Conservation (phyloP, 164 flowering plant species). For the Platanus orientalis region DNA sequence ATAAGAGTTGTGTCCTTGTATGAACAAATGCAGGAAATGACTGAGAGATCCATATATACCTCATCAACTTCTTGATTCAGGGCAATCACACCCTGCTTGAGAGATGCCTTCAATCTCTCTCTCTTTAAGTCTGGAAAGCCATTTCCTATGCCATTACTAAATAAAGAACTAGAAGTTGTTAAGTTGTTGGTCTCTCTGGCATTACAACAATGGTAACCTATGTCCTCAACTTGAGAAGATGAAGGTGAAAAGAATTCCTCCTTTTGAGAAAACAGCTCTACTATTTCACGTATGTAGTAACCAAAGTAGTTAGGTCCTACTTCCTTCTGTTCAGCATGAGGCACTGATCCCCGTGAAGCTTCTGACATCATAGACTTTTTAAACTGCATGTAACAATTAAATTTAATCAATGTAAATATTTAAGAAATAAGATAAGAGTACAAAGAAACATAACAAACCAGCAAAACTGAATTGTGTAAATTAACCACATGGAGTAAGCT, state of each 20-base stretch:
- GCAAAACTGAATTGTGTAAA: no score
- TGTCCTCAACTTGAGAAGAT: slow-evolving; percentile 7
- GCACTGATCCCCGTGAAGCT: slow-evolving; percentile 15
- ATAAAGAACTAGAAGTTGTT: slow-evolving; percentile 24
- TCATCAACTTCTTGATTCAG: slow-evolving; percentile 65
- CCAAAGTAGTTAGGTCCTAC: slow-evolving; percentile 55
- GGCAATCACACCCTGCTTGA: slow-evolving; percentile 39
- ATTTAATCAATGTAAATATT: no score
- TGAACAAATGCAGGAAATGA: background rate
- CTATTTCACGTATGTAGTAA: slow-evolving; percentile 39
- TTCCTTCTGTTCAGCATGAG: slow-evolving; percentile 20
- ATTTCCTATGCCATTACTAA: slow-evolving; percentile 37
- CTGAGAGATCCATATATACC: slow-evolving; percentile 29
- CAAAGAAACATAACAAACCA: no score
- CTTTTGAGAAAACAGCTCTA: slow-evolving; percentile 36
- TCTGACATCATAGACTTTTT: slow-evolving; percentile 27
- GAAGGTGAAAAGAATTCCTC: slow-evolving; percentile 29
- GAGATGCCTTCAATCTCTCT: slow-evolving; percentile 46
- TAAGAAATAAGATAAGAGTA: no score
- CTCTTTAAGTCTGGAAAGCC: slow-evolving; percentile 35
- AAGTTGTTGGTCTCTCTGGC: slow-evolving; percentile 7
- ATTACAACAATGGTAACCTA: background rate
- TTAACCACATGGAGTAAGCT: no score
- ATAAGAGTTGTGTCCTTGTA: background rate
- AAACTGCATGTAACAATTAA: slow-evolving; percentile 6